Conservation (phyloP, 768 basidiomycete genomes). For the Pholiota microspora region DNA sequence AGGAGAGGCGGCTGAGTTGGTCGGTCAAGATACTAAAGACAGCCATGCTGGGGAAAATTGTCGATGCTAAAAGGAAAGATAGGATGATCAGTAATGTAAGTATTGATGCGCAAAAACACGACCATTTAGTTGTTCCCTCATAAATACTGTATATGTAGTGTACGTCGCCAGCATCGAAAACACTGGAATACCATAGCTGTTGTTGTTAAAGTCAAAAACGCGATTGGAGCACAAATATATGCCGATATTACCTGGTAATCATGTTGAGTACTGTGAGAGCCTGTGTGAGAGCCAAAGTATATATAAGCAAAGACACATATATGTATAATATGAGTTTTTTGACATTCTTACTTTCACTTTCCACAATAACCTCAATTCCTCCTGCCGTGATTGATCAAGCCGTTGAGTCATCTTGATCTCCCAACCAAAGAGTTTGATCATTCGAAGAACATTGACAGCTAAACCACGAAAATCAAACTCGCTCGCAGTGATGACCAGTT, state of each 20-base stretch:
- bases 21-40: constrained; percentile 56
- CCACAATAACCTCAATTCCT: constrained; percentile 55
- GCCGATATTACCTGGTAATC: not conserved
- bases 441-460: constrained; percentile 32
- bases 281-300: not conserved
- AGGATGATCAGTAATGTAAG: too few species aligned
- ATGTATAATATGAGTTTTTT: not conserved
- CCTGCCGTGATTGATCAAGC: constrained; percentile 56
- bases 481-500: not conserved
- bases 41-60: constrained; percentile 49
- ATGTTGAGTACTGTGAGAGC: not conserved
- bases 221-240: not conserved
- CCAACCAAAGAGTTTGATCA: constrained; percentile 25
- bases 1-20: not conserved
- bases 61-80: constrained; percentile 34
- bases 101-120: not conserved
- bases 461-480: constrained; percentile 29
- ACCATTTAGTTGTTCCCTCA: constrained; percentile 32
- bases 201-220: not conserved
- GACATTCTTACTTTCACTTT: constrained; percentile 47
- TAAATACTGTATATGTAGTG: constrained; percentile 25
- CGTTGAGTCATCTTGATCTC: constrained; percentile 52
- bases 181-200: constrained; percentile 13
- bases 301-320: not conserved
- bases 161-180: constrained; percentile 2